Conservation (phyloP, 2,329 filamentous ascomycete genomes). For the Calonectria multiphialidica region DNA sequence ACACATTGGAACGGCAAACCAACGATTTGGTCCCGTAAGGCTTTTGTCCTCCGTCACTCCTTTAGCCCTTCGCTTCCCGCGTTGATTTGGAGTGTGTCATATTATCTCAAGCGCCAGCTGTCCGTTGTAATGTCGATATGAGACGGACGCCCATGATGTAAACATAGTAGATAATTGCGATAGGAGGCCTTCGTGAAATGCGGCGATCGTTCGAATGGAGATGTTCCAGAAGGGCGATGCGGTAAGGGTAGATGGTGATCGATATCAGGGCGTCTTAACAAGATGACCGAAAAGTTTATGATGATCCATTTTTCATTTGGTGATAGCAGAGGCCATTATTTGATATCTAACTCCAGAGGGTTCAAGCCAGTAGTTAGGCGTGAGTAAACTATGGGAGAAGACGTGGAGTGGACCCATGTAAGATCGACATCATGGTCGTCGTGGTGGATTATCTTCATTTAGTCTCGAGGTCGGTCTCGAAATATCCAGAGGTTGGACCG, state of each 20-base stretch:
- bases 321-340: too few relatives aligned
- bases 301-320: neutral
- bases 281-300: slow-evolving; percentile 23
- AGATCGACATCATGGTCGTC: neutral
- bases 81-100: slow-evolving; percentile 31
- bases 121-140: slow-evolving; percentile 62
- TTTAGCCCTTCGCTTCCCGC: slow-evolving; percentile 53
- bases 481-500: neutral
- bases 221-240: slow-evolving; percentile 59
- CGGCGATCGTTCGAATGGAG: slow-evolving; percentile 58
- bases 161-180: slow-evolving; percentile 68
- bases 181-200: slow-evolving; percentile 51
- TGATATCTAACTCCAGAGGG: too few relatives aligned
- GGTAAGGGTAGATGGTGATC: slow-evolving; percentile 55
- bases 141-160: slow-evolving; percentile 62
- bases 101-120: slow-evolving; percentile 50
- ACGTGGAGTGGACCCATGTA: neutral
- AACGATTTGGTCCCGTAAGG: neutral
- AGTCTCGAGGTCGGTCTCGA: neutral
- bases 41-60: slow-evolving; percentile 51
- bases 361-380: too few relatives aligned
- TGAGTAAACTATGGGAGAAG: neutral
- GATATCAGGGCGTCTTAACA: slow-evolving; percentile 67
- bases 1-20: neutral
- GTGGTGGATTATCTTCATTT: slow-evolving; percentile 5